Evolutionary conservation across 306 rosid species (phyloP).

Genomic region (Quercus berberidifolia): DNA sequence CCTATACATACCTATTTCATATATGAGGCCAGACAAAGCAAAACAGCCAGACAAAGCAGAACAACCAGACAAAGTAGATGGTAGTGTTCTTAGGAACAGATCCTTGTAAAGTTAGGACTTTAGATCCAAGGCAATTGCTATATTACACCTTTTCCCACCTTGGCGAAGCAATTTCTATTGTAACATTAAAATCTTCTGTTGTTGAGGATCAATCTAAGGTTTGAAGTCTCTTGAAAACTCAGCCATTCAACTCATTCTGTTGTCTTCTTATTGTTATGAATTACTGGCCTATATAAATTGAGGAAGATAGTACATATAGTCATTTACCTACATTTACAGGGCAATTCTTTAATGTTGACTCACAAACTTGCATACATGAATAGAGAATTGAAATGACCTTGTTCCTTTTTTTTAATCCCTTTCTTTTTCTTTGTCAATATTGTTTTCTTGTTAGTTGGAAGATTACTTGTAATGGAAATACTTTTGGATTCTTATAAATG

Average conservation of each 20-base stretch:
- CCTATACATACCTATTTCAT: too few species aligned
- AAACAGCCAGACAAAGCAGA: too few species aligned
- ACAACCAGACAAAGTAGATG: too few species aligned
- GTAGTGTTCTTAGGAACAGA: not conserved
- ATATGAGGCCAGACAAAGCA: too few species aligned
- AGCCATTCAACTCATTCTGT: not conserved
- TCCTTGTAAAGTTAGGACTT: not conserved
- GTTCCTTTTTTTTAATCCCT: too few species aligned
- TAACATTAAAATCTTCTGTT: not conserved
- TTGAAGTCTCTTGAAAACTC: not conserved
- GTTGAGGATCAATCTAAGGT: not conserved
- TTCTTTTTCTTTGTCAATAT: not conserved
- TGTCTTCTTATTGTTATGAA: not conserved
- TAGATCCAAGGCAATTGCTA: not conserved
- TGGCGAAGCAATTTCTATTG: not conserved
- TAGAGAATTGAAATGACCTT: not conserved
- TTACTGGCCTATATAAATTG: not conserved
- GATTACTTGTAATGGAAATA: not conserved
- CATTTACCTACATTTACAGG: not conserved
- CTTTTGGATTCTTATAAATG: constrained; percentile 14
- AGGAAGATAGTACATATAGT: not conserved
- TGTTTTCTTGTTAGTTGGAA: not conserved
- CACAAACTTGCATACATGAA: not conserved
- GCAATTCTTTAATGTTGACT: not conserved
- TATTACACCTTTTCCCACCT: not conserved